Conservation (phyloP, 192 early-diverging fungal species). For the Funneliformis mosseae region DNA sequence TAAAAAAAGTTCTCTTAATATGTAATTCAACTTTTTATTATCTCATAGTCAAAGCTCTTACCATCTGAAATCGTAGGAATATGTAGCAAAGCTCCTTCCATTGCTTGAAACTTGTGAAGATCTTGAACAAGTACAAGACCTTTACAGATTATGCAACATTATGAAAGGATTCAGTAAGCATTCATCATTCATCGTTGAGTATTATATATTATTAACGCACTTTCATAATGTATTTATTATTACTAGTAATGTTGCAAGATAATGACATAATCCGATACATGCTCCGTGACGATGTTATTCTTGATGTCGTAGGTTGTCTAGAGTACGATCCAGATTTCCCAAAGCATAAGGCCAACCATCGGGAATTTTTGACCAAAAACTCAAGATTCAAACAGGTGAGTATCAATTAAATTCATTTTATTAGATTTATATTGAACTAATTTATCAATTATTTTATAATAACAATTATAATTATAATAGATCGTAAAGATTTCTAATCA, state of each 20-base stretch:
- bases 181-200: background rate
- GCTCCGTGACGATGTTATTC: constrained; percentile 75
- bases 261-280: constrained; percentile 72
- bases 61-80: constrained; percentile 51
- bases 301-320: constrained; percentile 75
- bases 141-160: constrained; percentile 76
- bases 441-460: too few relatives aligned
- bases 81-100: constrained; percentile 70
- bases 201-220: background rate
- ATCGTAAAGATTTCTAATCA: constrained; percentile 80
- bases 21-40: background rate
- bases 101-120: constrained; percentile 81
- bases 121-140: constrained; percentile 70
- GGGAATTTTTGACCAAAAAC: constrained; percentile 66
- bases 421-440: too few relatives aligned
- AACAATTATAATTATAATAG: too few relatives aligned
- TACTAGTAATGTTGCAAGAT: constrained; percentile 78
- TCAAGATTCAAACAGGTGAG: constrained; percentile 57
- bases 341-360: constrained; percentile 69
- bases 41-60: background rate
- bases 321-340: constrained; percentile 86
- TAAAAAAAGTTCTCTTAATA: too few relatives aligned
- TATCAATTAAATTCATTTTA: too few relatives aligned
- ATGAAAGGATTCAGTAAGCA: constrained; percentile 72
- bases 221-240: background rate